Evolutionary conservation across 495 filamentous ascomycete genomes (phyloP).

Genomic region (Thermochaetoides thermophila): DNA sequence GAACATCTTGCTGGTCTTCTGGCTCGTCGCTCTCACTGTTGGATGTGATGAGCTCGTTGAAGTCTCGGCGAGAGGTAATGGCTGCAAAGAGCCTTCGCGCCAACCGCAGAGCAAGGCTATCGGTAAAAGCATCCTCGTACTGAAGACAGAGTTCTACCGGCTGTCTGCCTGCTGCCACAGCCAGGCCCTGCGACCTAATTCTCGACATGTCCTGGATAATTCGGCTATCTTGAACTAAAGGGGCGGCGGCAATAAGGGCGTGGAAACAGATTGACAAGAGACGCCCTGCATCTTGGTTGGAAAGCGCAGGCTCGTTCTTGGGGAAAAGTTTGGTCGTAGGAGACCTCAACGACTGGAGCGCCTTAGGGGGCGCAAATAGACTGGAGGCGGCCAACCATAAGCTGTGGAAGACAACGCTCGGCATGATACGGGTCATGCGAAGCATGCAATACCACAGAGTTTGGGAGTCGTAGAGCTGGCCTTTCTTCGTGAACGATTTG

Average conservation of each 20-base stretch:
- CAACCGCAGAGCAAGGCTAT: conserved; percentile 35
- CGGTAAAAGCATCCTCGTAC: conserved; percentile 40
- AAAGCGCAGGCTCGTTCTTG: conserved; percentile 19
- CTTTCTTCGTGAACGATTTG: conserved; percentile 44
- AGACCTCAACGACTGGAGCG: conserved; percentile 32
- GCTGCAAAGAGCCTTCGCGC: conserved; percentile 35
- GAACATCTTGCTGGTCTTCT: conserved; percentile 24
- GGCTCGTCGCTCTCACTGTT: conserved; percentile 10
- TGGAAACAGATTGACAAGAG: conserved; percentile 39
- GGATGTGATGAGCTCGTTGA: conserved; percentile 27
- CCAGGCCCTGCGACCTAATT: conserved; percentile 32
- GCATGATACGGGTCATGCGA: conserved; percentile 33
- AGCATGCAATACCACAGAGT: conserved; percentile 38
- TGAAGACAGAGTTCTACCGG: conserved; percentile 32
- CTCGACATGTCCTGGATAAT: conserved; percentile 37
- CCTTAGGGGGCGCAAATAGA: conserved; percentile 50
- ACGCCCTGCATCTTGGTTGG: conserved; percentile 31
- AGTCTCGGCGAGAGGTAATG: conserved; percentile 32
- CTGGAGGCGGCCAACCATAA: conserved; percentile 59
- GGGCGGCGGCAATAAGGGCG: conserved; percentile 36
- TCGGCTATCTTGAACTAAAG: conserved; percentile 27
- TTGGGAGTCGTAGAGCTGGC: conserved; percentile 34
- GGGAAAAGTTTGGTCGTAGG: conserved; percentile 27
- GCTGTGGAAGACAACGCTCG: conserved; percentile 52
- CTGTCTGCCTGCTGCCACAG: conserved; percentile 23